Base-by-base conservation (phyloP, 345 rosid species). In the Bruguiera sexangula region DNA sequence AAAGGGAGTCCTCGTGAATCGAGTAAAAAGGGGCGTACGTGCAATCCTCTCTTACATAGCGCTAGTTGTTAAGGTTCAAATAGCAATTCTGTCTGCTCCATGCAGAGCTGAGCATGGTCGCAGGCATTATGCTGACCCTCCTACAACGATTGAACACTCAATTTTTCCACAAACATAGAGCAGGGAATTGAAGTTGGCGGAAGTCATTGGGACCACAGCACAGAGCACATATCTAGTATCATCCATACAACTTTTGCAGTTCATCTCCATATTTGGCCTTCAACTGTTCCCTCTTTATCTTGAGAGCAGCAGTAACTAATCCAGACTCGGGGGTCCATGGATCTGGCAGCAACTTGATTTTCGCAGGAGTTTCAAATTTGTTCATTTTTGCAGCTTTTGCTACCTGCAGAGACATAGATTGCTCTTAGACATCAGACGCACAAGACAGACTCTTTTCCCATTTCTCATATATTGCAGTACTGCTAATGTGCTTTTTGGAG, bases 261-360 rank as follows among this genome's bases (percentile, higher is more conserved):
- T 86, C 92, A 20, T 89, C 89, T 73, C 84, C 89, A 69, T 78
- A 93, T 74, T 75, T 86, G 31, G 85, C 34, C 78, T 84, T 93
- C 19, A 90, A 50, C 56, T 83, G 97, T 67, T 92, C 93, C 73
- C 93, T 85, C 82, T 82, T 89, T 63, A 89, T 82, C 82, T 91
- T 87, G 50, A 91, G 76, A 24, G 97, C 92, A 32, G 86, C 89
- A 4, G 90, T 91, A 43, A 87, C 96, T 58, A 91, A 68, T 19
- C 96, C 95, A 0, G 90, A 82, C 67, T 91, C 89, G 0, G 97
- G 98, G 59, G 97, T 89, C 98, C 96, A 91, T 20, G 86, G 86
- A 24, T 91, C 94, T 0, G 92, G 72, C 26, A 93, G 8, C 83
- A 91, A 67, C 80, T 83, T 93, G 31, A 93, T 82, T 88, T 85